Percentiles rank a stretch among this genome's conserved stretches.
Conservation (phyloP, 2,329 filamentous ascomycete genomes). For the Juglanconis sp. region DNA sequence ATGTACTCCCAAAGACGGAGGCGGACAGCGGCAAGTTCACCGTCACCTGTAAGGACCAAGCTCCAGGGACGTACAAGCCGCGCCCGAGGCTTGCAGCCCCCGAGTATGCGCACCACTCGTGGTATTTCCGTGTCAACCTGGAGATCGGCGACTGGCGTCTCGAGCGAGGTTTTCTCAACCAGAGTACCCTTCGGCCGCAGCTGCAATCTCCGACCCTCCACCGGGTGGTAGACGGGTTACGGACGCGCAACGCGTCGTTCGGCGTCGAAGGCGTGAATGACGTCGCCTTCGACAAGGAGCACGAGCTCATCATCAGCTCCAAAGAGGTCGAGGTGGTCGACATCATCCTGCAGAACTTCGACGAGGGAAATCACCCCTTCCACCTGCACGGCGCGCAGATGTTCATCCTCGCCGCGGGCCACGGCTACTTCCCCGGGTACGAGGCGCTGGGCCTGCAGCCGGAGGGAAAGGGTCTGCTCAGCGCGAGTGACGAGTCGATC, state of each 20-base stretch:
- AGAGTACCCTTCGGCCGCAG: constrained; percentile 50
- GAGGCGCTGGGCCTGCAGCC: constrained; percentile 30
- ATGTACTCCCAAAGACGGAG: constrained; percentile 34
- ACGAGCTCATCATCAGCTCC: constrained; percentile 55
- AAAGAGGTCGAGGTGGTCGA: constrained; percentile 50
- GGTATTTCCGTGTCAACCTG: constrained; percentile 55
- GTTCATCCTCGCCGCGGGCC: constrained; percentile 56
- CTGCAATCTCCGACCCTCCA: constrained; percentile 46
- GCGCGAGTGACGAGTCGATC: constrained; percentile 31
- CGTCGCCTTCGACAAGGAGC: constrained; percentile 38
- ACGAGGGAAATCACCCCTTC: constrained; percentile 61
- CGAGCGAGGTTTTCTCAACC: constrained; percentile 57
- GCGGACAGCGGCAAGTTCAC: constrained; percentile 30
- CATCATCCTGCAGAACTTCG: constrained; percentile 60
- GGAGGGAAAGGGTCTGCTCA: constrained; percentile 31
- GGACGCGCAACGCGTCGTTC: constrained; percentile 42
- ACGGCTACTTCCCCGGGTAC: constrained; percentile 55
- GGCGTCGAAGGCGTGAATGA: constrained; percentile 50
- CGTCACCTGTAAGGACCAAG: constrained; percentile 49
- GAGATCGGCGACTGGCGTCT: constrained; percentile 58
- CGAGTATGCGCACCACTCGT: constrained; percentile 45
- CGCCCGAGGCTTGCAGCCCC: constrained; percentile 41
- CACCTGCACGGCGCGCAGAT: constrained; percentile 64
- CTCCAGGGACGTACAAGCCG: constrained; percentile 43
- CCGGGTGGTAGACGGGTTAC: constrained; percentile 44